phyloP scores from a whole-genome alignment of 495 filamentous ascomycete species.

The Bryoglossum gracile region DNA sequence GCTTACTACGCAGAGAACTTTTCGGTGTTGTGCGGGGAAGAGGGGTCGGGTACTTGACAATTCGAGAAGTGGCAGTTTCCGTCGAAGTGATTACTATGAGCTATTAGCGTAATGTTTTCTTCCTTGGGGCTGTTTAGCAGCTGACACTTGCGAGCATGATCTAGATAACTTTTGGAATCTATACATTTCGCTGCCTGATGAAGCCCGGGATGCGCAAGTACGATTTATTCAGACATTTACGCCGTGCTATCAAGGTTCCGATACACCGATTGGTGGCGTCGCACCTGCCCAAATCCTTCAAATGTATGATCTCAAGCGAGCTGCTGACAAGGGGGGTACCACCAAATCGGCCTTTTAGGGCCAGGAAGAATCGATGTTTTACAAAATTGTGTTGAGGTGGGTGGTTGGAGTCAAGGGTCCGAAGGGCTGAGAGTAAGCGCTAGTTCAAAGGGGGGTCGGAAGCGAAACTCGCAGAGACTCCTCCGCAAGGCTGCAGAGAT shows the following conservation, averaged over 20 bases:
- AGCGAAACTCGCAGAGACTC: conserved; percentile 2
- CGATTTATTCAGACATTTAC: too few species aligned
- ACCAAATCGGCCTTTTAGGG: neutral
- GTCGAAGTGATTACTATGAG: too few species aligned
- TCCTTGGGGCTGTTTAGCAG: too few species aligned
- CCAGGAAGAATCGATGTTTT: neutral
- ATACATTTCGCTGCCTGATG: too few species aligned
- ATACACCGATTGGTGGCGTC: neutral
- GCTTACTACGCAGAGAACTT: too few species aligned
- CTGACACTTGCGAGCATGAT: too few species aligned
- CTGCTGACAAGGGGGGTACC: conserved; percentile 21
- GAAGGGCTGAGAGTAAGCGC: conserved; percentile 18
- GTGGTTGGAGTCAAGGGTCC: conserved; percentile 9
- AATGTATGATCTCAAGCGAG: conserved; percentile 12
- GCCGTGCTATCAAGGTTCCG: conserved; percentile 1
- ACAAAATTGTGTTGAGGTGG: conserved; percentile 2
- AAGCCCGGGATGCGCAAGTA: too few species aligned
- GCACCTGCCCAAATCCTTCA: neutral
- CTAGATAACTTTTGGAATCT: too few species aligned
- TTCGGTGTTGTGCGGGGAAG: too few species aligned
- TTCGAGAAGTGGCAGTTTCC: too few species aligned
- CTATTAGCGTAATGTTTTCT: too few species aligned
- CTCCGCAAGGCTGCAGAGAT: conserved; percentile 12
- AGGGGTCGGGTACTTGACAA: too few species aligned
- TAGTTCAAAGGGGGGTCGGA: conserved; percentile 4